Conservation (phyloP, 2,329 filamentous ascomycete genomes). For the Basipetospora chlamydospora region DNA sequence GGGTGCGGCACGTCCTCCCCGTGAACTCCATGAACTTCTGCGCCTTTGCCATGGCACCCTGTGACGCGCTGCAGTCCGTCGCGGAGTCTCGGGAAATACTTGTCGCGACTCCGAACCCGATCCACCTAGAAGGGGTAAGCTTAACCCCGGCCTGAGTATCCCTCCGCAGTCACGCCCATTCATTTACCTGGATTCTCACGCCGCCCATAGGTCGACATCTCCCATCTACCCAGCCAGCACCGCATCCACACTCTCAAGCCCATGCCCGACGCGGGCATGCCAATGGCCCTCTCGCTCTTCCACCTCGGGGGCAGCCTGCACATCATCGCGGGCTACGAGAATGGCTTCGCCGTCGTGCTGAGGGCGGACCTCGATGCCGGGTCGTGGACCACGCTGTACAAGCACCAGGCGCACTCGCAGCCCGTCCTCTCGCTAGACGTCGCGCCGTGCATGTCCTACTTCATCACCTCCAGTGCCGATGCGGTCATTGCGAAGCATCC, state of each 20-base stretch:
- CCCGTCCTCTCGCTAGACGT: conserved; percentile 65
- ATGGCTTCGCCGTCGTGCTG: conserved; percentile 58
- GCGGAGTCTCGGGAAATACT: conserved; percentile 32
- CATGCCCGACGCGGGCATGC: conserved; percentile 55
- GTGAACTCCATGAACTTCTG: conserved; percentile 97
- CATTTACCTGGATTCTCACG: no score
- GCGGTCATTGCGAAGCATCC: conserved; percentile 64
- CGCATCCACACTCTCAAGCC: conserved; percentile 46
- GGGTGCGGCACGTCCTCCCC: conserved; percentile 69
- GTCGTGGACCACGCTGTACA: conserved; percentile 42
- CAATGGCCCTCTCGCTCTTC: conserved; percentile 65
- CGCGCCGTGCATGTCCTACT: conserved; percentile 35
- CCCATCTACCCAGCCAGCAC: conserved; percentile 59
- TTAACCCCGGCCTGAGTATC: no score
- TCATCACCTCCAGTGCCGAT: conserved; percentile 73
- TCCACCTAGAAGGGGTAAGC: conserved; percentile 54
- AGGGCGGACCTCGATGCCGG: conserved; percentile 27
- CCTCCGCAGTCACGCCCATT: no score
- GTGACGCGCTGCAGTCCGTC: conserved; percentile 8
- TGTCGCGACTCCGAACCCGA: conserved; percentile 67
- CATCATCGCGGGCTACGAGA: conserved; percentile 71
- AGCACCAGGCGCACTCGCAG: conserved; percentile 56
- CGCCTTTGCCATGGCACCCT: conserved; percentile 40
- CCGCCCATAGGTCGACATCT: conserved; percentile 67
- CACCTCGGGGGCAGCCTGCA: conserved; percentile 35